Conservation (phyloP, 2,329 filamentous ascomycete genomes). For the Fusarium verrucosum region DNA sequence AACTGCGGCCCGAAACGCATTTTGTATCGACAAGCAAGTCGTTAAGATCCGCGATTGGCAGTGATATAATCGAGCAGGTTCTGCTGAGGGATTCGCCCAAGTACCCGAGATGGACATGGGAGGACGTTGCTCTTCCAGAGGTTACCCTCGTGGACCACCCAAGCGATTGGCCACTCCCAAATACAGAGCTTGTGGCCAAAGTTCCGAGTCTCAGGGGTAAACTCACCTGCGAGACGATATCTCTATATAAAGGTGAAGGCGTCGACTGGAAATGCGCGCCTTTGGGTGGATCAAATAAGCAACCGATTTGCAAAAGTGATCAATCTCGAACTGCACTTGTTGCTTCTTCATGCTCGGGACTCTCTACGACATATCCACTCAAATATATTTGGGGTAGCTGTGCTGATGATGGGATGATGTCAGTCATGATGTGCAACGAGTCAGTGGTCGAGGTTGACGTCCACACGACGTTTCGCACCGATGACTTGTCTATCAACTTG, state of each 20-base stretch:
- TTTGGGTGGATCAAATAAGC: constrained; percentile 25
- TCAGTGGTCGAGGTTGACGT: constrained; percentile 37
- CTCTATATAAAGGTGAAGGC: constrained; percentile 23
- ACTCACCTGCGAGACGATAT: constrained; percentile 38
- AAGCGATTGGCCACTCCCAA: constrained; percentile 36
- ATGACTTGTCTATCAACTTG: constrained; percentile 36
- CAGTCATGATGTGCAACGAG: constrained; percentile 42
- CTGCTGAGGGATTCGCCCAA: constrained; percentile 34
- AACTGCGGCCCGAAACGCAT: constrained; percentile 35
- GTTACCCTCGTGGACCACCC: constrained; percentile 30
- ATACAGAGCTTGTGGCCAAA: constrained; percentile 35
- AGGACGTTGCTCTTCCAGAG: constrained; percentile 40
- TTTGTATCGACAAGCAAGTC: constrained; percentile 39
- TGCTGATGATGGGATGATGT: constrained; percentile 25
- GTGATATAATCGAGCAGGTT: constrained; percentile 28
- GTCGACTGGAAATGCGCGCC: constrained; percentile 33
- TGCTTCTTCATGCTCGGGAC: constrained; percentile 37
- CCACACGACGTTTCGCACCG: constrained; percentile 39
- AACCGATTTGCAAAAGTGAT: constrained; percentile 27
- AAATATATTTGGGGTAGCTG: constrained; percentile 45
- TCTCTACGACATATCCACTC: constrained; percentile 29
- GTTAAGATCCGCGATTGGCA: constrained; percentile 18
- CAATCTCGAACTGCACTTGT: constrained; percentile 35
- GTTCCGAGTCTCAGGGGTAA: constrained; percentile 31
- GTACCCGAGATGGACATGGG: constrained; percentile 43